Percentiles rank a stretch among this genome's conserved stretches.
Evolutionary conservation across 306 rosid species (phyloP).

Genomic region (Malus fusca): DNA sequence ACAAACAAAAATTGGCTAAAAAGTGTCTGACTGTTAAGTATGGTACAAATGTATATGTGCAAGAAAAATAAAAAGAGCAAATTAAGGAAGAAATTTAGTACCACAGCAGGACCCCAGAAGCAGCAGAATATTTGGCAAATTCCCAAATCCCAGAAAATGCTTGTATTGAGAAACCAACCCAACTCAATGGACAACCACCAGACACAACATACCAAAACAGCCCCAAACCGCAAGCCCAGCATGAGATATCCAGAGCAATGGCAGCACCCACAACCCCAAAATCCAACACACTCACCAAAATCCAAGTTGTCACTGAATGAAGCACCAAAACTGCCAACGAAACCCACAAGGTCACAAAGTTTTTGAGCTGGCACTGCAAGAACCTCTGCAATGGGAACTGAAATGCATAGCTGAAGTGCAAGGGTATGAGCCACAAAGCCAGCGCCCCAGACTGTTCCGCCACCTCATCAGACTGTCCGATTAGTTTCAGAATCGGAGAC

Average conservation of each 20-base stretch:
- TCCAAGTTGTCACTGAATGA: constrained; percentile 25
- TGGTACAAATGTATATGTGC: too few relatives aligned
- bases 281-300: constrained; percentile 30
- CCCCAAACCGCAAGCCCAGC: constrained; percentile 35
- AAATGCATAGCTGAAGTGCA: constrained; percentile 30
- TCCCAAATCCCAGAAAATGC: constrained; percentile 52
- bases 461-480: constrained; percentile 30
- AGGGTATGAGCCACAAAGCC: constrained; percentile 24
- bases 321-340: constrained; percentile 29
- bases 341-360: constrained; percentile 30
- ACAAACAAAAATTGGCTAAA: too few relatives aligned
- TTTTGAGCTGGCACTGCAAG: constrained; percentile 38
- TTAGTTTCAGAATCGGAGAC: constrained; percentile 21
- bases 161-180: constrained; percentile 44
- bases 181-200: constrained; percentile 55
- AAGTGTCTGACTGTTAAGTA: too few relatives aligned
- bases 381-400: constrained; percentile 26
- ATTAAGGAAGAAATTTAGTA: neutral
- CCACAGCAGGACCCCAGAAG: constrained; percentile 59
- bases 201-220: constrained; percentile 16
- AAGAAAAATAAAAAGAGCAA: neutral
- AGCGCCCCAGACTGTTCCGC: constrained; percentile 23
- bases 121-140: constrained; percentile 41
- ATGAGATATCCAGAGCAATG: constrained; percentile 35
- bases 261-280: constrained; percentile 47